These are phyloP conservation scores for Emmonsia crescens DNA, from an alignment of 2,329 filamentous ascomycete species.

Conservation along the genomic window DNA sequence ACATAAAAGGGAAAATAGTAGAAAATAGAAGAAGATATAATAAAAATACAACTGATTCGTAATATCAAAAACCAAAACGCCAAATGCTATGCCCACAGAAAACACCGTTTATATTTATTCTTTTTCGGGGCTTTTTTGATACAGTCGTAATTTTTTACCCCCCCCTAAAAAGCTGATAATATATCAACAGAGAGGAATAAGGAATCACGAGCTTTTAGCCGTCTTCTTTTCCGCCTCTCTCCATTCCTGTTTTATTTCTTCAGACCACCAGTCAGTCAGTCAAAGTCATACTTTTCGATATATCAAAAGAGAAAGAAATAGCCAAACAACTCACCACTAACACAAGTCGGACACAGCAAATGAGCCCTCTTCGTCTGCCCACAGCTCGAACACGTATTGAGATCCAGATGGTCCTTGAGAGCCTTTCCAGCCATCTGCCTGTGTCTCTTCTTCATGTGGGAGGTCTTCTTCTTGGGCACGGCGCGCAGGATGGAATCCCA, in stretches of 20 bases:
- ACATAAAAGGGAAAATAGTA: background rate
- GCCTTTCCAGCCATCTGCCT: constrained; percentile 94
- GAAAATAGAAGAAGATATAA: background rate
- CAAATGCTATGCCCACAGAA: constrained; percentile 8
- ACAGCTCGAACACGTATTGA: constrained; percentile 85
- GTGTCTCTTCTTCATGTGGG: constrained; percentile 87
- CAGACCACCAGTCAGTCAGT: background rate
- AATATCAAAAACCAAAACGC: constrained; percentile 8
- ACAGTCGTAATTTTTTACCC: background rate
- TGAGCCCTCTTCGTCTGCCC: constrained; percentile 82
- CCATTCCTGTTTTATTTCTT: constrained; percentile 40
- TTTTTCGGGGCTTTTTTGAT: background rate
- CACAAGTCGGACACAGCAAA: constrained; percentile 76
- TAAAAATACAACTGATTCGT: constrained; percentile 1
- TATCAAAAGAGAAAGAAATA: background rate
- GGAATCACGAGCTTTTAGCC: constrained; percentile 1
- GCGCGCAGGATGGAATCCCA: constrained; percentile 90
- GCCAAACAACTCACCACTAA: constrained; percentile 53
- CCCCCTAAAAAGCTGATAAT: background rate
- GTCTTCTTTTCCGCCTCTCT: constrained; percentile 23
- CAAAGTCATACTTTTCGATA: background rate
- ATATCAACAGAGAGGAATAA: background rate
- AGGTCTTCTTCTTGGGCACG: constrained; percentile 98
- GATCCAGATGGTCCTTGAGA: constrained; percentile 73
- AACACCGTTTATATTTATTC: background rate